Conservation (phyloP, 139 green algal genomes). For the Chlorella sp. region DNA sequence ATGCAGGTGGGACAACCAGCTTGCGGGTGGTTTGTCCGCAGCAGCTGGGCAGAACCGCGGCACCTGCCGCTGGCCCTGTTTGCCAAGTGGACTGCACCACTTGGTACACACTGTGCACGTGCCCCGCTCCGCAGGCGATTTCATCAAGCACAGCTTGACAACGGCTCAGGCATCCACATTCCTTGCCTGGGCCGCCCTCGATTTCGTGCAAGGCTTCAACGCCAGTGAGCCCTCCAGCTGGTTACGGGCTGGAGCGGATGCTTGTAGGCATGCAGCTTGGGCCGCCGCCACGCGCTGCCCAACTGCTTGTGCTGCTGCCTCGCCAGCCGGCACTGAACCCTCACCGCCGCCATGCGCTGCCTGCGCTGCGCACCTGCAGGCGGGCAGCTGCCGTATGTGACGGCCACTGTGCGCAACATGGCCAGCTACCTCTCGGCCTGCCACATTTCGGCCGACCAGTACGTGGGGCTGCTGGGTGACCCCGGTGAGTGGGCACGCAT, state of each 20-base stretch:
- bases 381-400: not conserved
- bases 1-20: not conserved
- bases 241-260: no score
- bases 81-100: no score
- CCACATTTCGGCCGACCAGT: not conserved
- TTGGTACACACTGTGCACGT: no score
- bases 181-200: constrained; percentile 60
- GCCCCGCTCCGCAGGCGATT: constrained; percentile 49
- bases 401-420: not conserved
- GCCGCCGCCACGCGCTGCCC: no score
- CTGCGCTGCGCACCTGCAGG: not conserved
- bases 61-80: no score
- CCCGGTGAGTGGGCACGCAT: not conserved
- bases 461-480: constrained; percentile 44
- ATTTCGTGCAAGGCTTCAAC: constrained; percentile 47
- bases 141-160: constrained; percentile 72
- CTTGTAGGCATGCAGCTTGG: no score
- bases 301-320: no score
- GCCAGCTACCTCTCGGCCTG: constrained; percentile 31
- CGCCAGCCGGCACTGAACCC: no score
- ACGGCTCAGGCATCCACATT: constrained; percentile 54
- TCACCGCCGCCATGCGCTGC: no score
- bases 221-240: not conserved
- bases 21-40: no score
- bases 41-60: no score